Conservation (phyloP, 2,329 filamentous ascomycete genomes). For the Aspergillus novofumigatus region DNA sequence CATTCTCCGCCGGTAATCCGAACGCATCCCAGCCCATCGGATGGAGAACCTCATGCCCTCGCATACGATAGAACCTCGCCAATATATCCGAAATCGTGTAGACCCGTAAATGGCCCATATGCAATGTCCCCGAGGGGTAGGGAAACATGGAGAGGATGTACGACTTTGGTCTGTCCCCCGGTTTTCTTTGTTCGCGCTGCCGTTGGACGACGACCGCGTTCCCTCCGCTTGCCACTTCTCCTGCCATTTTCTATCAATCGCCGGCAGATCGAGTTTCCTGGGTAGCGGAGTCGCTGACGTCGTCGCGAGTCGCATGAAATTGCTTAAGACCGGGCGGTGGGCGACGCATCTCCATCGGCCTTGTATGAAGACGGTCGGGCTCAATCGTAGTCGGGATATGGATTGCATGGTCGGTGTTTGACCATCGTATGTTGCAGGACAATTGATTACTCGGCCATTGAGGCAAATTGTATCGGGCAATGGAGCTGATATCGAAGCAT, state of each 20-base stretch:
- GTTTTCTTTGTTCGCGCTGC: not conserved
- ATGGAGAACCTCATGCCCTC: conserved; percentile 70
- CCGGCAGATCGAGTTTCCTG: conserved; percentile 39
- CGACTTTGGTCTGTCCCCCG: conserved; percentile 36
- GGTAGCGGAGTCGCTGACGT: conserved; percentile 14
- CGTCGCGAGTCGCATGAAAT: conserved; percentile 22
- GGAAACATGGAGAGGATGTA: conserved; percentile 92
- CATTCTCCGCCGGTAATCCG: conserved; percentile 85
- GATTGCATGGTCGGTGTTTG: conserved; percentile 22
- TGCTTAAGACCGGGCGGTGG: conserved; percentile 11
- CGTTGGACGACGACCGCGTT: not conserved
- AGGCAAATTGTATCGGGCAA: not conserved
- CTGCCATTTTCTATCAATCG: conserved; percentile 54
- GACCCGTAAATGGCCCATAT: conserved; percentile 81
- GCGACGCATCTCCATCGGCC: conserved; percentile 14
- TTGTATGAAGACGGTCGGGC: conserved; percentile 15
- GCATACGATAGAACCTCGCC: conserved; percentile 69
- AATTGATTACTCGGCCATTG: not conserved
- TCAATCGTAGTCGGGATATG: conserved; percentile 25
- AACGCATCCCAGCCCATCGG: conserved; percentile 97
- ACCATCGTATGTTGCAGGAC: conserved; percentile 18
- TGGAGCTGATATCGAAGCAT: not conserved
- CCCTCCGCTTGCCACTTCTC: conserved; percentile 40
- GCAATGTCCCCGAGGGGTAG: conserved; percentile 81
- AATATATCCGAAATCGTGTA: conserved; percentile 89